Base-by-base conservation (phyloP, 1,139 yeast species). In the Insectozyma bohioensis region DNA sequence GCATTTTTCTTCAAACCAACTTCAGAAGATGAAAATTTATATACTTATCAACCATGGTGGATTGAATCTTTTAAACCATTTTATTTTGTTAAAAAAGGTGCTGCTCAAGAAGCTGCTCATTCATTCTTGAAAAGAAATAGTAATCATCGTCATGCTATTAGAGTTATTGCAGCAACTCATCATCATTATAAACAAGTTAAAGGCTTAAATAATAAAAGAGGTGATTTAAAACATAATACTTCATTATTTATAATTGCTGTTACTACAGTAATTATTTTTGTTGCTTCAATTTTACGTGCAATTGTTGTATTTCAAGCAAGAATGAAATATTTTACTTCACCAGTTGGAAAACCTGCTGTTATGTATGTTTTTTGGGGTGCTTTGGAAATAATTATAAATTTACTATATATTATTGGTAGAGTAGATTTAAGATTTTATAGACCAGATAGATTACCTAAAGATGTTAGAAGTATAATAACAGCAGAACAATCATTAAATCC, bases 31-130 rank as follows among this genome's bases (percentile, higher is more conserved):
- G 75, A 70, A 46, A 57, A 62, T 31, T 61, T 78, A 27, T 65
- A 71, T 46, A 79, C 86, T 12, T 77, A 77, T 51, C 92, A 83
- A 55, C 86, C 94, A 23, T 80, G 82, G 72, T 84, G 94, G 94
- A 78, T 84, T 49, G 80, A 80, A 51, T 71, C 78, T 2, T 80
- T 81, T 47, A 51, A 61, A 12, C 69, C 80, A 10, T 58, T 64
- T 27, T 80, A 80, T 53, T 80, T 67, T 53, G 79, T 77, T 14
- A 64, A 64, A 43, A 67, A 64, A 26, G 62, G 65, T 48, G 74
- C 80, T 19, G 61, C 68, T 4, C 57, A 52, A 29, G 56, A 58
- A 25, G 83, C 82, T n/a, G 79, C 67, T 45, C 63, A 59, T 22
- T 51, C 77, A 0, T 78, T 78, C 43, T 61, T 71, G 61, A 64